phyloP scores from a whole-genome alignment of 495 filamentous ascomycete species.

The Collariella sp. region DNA sequence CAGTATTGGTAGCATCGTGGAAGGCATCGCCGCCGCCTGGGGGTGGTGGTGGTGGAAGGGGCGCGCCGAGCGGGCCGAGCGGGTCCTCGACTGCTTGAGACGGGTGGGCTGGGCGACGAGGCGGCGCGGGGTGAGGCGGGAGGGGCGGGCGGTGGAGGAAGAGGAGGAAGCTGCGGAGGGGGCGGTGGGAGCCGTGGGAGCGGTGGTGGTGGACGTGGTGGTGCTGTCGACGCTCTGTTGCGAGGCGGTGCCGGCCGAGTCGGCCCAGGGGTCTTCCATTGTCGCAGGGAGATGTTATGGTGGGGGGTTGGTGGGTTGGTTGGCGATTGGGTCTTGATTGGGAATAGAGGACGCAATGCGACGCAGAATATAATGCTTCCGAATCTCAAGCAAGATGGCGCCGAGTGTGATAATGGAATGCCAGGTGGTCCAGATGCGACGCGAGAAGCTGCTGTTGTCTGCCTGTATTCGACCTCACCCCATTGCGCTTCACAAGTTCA shows the following conservation, averaged over 20 bases:
- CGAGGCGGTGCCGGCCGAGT: conserved; percentile 15
- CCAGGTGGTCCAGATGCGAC: neutral
- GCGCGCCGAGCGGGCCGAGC: conserved; percentile 87
- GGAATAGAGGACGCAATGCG: neutral
- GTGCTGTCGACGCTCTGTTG: conserved; percentile 10
- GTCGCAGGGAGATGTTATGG: conserved; percentile 1
- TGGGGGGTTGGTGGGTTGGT: neutral
- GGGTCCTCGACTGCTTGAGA: conserved; percentile 84
- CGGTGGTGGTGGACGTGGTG: neutral
- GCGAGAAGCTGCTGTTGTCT: neutral
- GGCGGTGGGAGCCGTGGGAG: conserved; percentile 1
- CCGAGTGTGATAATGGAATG: neutral
- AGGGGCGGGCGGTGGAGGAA: conserved; percentile 35
- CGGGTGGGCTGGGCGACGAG: conserved; percentile 73
- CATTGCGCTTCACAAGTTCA: too few species aligned
- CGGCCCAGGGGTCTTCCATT: conserved; percentile 36
- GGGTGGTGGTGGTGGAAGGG: conserved; percentile 39
- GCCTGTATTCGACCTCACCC: too few species aligned
- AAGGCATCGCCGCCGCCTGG: conserved; percentile 38
- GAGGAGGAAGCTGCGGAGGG: conserved; percentile 26
- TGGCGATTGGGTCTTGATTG: neutral
- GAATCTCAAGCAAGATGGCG: too few species aligned
- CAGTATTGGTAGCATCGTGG: neutral
- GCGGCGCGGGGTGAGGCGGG: conserved; percentile 52
- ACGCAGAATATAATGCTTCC: neutral